phyloP scores from a whole-genome alignment of 176 grass and related monocot species.

The Carex scoparia region DNA sequence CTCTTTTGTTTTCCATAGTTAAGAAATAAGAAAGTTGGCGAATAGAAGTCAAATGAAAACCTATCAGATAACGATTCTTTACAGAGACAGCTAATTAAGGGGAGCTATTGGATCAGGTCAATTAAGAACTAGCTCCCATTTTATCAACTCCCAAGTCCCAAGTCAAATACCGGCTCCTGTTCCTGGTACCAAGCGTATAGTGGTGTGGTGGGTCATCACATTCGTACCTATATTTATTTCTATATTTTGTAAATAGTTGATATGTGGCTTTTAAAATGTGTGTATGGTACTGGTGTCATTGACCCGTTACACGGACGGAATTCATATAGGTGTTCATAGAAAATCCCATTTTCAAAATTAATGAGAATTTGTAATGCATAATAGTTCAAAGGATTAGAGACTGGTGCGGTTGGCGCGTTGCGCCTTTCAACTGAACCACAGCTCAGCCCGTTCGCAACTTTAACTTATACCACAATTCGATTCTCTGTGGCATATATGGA shows the following conservation, averaged over 20 bases:
- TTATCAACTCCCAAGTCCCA: not conserved
- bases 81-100: not conserved
- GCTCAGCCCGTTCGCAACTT: not conserved
- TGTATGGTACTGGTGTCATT: not conserved
- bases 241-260: not conserved
- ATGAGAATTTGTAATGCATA: not conserved
- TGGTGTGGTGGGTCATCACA: not conserved
- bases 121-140: not conserved
- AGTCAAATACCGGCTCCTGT: no score
- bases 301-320: not conserved
- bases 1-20: not conserved
- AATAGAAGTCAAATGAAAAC: not conserved
- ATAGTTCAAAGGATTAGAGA: not conserved
- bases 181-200: not conserved
- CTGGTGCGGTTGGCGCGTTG: not conserved
- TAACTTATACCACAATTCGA: not conserved
- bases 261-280: not conserved
- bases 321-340: not conserved
- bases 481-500: not conserved
- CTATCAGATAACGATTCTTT: not conserved
- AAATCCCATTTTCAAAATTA: not conserved
- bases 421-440: conserved; percentile 9
- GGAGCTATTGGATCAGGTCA: conserved; percentile 10
- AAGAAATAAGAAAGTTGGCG: not conserved
- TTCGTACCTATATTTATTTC: not conserved